phyloP scores from a whole-genome alignment of 148 eudicot genomes.

The Silene conica region DNA sequence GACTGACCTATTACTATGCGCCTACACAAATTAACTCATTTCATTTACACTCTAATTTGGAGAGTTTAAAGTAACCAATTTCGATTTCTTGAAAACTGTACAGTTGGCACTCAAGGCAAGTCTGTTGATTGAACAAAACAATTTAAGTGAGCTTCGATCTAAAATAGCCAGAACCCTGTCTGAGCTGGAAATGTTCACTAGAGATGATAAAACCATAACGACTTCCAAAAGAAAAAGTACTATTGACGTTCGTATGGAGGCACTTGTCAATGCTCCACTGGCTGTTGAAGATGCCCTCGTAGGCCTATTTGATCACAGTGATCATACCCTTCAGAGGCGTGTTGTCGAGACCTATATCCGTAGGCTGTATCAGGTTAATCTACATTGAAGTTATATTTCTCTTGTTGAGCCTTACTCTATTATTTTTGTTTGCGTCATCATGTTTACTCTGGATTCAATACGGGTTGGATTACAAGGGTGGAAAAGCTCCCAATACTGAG shows the following conservation, averaged over 20 bases:
- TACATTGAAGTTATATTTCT: neutral
- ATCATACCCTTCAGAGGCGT: constrained; percentile 94
- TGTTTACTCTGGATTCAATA: neutral
- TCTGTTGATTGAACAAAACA: constrained; percentile 89
- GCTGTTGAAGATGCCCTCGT: constrained; percentile 99
- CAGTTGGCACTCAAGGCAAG: constrained; percentile 97
- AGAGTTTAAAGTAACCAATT: constrained; percentile 4
- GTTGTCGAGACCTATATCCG: constrained; percentile 98
- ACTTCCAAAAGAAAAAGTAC: constrained; percentile 92
- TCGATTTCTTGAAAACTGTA: constrained; percentile 4
- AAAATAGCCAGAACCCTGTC: constrained; percentile 95
- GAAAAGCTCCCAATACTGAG: neutral
- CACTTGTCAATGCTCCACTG: constrained; percentile 84
- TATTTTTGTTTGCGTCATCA: neutral
- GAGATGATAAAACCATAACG: constrained; percentile 86
- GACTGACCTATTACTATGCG: neutral
- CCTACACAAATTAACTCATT: neutral
- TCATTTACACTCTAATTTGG: neutral
- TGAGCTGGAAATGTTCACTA: constrained; percentile 97
- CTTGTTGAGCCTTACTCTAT: neutral
- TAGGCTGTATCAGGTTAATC: constrained; percentile 79
- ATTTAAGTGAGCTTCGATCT: constrained; percentile 91
- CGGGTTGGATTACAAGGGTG: neutral
- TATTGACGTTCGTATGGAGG: constrained; percentile 94
- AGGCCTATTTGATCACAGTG: constrained; percentile 96